A percentile compares a stretch with the other conserved stretches of the same genome.
Conservation (phyloP, 768 basidiomycete genomes). For the Tremella fuciformis region DNA sequence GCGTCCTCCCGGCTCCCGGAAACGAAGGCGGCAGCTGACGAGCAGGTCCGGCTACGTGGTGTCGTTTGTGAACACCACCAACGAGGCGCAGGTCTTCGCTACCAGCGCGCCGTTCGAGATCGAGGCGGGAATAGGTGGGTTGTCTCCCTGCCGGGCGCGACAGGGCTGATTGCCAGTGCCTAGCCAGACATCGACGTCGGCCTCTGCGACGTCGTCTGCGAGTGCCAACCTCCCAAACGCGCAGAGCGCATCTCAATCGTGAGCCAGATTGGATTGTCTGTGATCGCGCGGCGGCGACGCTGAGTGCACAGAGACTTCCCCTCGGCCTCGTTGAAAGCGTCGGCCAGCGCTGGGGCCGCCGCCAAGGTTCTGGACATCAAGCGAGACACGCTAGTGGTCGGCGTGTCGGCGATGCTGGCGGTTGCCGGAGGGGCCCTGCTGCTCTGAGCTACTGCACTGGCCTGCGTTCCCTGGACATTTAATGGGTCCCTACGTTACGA, state of each 20-base stretch:
- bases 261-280: too few species aligned
- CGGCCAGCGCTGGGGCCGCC: background rate
- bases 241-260: conserved; percentile 10
- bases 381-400: background rate
- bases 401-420: background rate
- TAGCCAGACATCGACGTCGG: conserved; percentile 4
- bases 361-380: background rate
- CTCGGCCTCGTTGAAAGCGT: conserved; percentile 9
- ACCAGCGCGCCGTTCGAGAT: conserved; percentile 34
- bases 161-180: background rate
- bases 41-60: conserved; percentile 36
- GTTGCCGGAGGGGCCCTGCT: conserved; percentile 11
- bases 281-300: too few species aligned
- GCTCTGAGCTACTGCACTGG: background rate
- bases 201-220: conserved; percentile 1
- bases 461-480: background rate
- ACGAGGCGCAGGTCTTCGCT: conserved; percentile 35
- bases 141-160: background rate
- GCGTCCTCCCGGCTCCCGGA: conserved; percentile 9
- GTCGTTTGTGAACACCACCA: conserved; percentile 38
- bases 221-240: conserved; percentile 19
- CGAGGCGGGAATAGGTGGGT: conserved; percentile 33
- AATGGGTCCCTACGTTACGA: background rate
- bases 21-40: background rate
- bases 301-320: conserved; percentile 4